phyloP scores from a whole-genome alignment of 2,329 filamentous ascomycete genomes.

The Truncatella angustata region DNA sequence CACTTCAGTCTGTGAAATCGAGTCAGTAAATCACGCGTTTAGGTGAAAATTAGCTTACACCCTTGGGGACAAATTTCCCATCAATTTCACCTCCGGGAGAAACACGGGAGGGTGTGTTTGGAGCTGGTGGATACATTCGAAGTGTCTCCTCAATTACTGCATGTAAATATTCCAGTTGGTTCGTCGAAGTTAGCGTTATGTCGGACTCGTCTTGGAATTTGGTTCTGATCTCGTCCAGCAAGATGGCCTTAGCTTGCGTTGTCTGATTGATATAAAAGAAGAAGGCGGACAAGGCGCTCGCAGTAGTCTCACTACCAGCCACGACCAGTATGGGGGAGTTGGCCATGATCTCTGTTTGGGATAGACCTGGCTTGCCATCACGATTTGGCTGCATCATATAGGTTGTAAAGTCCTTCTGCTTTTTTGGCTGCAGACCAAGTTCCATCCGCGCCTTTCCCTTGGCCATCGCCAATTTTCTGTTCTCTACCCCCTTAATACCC shows the following conservation, averaged over 20 bases:
- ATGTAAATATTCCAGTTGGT: constrained; percentile 8
- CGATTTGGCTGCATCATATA: constrained; percentile 1
- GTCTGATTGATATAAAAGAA: constrained; percentile 1
- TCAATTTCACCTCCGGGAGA: constrained; percentile 20
- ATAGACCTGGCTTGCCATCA: not conserved
- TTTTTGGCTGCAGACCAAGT: not conserved
- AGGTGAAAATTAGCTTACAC: not conserved
- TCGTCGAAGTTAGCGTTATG: constrained; percentile 3
- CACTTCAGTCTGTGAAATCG: constrained; percentile 32
- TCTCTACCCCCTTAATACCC: not conserved
- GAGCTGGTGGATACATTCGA: constrained; percentile 6
- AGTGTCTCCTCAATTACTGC: constrained; percentile 8
- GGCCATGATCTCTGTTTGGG: constrained; percentile 6
- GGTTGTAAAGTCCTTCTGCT: not conserved
- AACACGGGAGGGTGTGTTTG: constrained; percentile 21
- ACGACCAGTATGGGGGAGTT: constrained; percentile 9
- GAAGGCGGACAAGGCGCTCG: constrained; percentile 10
- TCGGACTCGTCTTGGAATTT: not conserved
- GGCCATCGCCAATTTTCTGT: not conserved
- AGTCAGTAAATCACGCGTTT: not conserved
- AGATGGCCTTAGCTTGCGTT: not conserved
- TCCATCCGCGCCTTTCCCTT: not conserved
- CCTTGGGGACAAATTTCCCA: constrained; percentile 13
- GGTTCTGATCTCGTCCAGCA: constrained; percentile 4
- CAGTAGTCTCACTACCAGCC: constrained; percentile 11